Base-by-base conservation (phyloP, 179 eudicot genomes). In the Silene noctiflora region DNA sequence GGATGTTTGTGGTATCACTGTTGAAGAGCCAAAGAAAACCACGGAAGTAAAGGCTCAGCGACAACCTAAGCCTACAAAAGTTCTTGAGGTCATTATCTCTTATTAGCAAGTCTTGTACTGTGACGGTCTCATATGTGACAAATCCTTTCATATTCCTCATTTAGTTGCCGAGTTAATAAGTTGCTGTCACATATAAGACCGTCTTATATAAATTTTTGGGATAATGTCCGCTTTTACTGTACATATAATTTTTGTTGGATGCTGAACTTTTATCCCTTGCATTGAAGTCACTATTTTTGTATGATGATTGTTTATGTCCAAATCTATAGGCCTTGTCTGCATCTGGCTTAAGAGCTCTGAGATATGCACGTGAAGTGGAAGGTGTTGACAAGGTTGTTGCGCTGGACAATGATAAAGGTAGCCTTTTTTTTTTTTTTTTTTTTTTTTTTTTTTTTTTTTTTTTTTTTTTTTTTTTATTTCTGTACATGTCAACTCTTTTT, bases 351-450 rank as follows among this genome's bases (percentile, higher is more conserved):
- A 87, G 99, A 82, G 97, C 99, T 75, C 82, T 96, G 25, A 89
- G 99, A 86, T 96, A 96, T 85, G 99, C 99, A 69, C 94, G 96
- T 68, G 99, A 96, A 87, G 87, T 93, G 21, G 98, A 93, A 81
- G 97, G 92, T 71, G 79, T 96, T 76, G 92, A 87, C 70, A 85
- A 96, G 84, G 98, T 96, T 83, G 92, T 93, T 68, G 98, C 99
- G 24, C 79, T 93, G 75, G 99, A 96, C 89, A 96, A 91, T 74
- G 98, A 96, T 82, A 83, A 84, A 91, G 93, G 99, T 95, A 85
- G n/a, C 19, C 78, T 3, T 13, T 2, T 59, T 74, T 29, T 39
- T 9, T 2, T 13, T 51, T 14, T 74, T 29, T 39, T 9, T 2
- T 13, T 51, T 14, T 74, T 29, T 39, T 9, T 2, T 13, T 51